Percentiles rank a stretch among this genome's conserved stretches.
Conservation (phyloP, 331 rosid species). For the Cydonia oblonga region DNA sequence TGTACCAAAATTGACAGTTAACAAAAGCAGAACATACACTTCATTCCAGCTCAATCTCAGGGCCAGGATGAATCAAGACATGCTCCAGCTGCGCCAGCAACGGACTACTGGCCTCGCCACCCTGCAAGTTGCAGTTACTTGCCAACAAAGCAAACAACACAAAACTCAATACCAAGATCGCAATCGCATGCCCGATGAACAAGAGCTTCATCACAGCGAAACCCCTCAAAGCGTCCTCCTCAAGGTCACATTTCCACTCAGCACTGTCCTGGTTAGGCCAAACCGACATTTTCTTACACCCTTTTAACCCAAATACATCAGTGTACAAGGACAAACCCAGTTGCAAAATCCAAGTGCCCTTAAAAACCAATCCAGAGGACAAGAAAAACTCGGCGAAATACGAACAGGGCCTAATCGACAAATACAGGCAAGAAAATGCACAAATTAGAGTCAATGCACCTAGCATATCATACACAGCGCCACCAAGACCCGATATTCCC, state of each 20-base stretch:
- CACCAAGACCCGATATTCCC: conserved; percentile 52
- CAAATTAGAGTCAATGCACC: conserved; percentile 51
- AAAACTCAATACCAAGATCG: conserved; percentile 38
- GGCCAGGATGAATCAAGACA: conserved; percentile 18
- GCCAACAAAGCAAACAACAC: conserved; percentile 43
- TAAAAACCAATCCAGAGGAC: conserved; percentile 54
- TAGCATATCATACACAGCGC: conserved; percentile 41
- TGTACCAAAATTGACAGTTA: conserved; percentile 3
- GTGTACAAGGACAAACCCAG: conserved; percentile 59
- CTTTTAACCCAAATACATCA: conserved; percentile 58
- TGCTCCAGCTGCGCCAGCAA: conserved; percentile 37
- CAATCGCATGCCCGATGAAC: conserved; percentile 52
- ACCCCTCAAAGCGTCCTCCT: conserved; percentile 63
- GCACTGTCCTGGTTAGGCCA: conserved; percentile 19
- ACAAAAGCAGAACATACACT: conserved; percentile 12
- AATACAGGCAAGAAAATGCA: conserved; percentile 43
- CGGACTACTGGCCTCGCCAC: conserved; percentile 43
- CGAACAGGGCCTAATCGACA: conserved; percentile 47
- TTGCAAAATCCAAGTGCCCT: conserved; percentile 82
- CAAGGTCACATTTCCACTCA: conserved; percentile 63
- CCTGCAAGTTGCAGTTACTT: conserved; percentile 24
- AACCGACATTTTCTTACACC: conserved; percentile 45
- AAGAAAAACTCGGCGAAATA: conserved; percentile 70
- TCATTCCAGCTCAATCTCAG: conserved; percentile 54
- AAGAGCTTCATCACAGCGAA: conserved; percentile 51